Conservation (phyloP, 73 alveolate genomes). For the Blepharisma japonicum region DNA sequence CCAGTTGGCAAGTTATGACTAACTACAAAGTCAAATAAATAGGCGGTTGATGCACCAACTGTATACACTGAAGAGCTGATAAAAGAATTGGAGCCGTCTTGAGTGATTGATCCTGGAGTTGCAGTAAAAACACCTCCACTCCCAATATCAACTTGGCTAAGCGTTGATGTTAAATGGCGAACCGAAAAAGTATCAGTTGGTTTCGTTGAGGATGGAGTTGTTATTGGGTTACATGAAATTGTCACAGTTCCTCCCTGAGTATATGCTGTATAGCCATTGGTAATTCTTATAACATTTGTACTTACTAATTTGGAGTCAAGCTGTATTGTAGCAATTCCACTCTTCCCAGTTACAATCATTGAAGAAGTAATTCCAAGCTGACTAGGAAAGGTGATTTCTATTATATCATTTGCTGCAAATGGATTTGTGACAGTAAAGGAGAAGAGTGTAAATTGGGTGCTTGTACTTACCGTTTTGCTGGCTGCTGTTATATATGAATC, state of each 20-base stretch:
- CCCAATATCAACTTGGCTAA: background rate
- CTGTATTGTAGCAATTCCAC: background rate
- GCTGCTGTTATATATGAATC: background rate
- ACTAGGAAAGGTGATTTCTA: conserved; percentile 3
- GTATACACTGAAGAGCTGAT: background rate
- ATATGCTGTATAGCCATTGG: conserved; percentile 8
- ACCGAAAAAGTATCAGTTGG: conserved; percentile 12
- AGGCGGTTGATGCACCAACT: conserved; percentile 6
- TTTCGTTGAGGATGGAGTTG: conserved; percentile 7
- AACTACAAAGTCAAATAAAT: conserved; percentile 12
- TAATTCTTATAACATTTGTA: conserved; percentile 19
- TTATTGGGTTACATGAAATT: background rate
- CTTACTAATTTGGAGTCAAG: background rate
- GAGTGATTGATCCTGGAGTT: background rate
- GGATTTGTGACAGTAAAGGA: conserved; percentile 10
- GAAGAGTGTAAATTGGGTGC: background rate
- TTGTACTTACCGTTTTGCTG: background rate
- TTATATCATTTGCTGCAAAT: background rate
- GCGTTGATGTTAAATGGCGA: background rate
- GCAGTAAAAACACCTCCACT: conserved; percentile 10
- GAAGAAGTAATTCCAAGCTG: background rate
- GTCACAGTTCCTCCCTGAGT: background rate
- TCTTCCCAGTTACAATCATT: background rate
- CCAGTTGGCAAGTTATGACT: conserved; percentile 10
- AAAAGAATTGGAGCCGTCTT: background rate